Evolutionary conservation across 345 rosid genomes (phyloP).

Genomic region (Luvunga scandens): DNA sequence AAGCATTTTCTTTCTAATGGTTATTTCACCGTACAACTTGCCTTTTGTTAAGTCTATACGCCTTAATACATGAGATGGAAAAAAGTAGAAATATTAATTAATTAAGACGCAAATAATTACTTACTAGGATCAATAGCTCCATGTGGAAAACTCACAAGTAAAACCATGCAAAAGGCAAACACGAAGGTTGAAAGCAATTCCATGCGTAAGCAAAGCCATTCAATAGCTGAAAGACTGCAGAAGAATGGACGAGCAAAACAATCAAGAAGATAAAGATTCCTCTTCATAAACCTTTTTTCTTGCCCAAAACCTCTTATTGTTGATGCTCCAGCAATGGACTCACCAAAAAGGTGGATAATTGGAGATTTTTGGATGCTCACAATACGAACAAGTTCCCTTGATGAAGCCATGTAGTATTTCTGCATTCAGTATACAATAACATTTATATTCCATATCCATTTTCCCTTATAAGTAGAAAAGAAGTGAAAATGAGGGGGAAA

Average conservation of each 20-base stretch:
- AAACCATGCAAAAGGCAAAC: constrained; percentile 97
- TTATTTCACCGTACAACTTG: not conserved
- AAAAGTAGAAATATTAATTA: not conserved
- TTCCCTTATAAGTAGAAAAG: not conserved
- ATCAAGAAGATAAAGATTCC: constrained; percentile 97
- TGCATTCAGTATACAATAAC: constrained; percentile 33
- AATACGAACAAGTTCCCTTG: constrained; percentile 96
- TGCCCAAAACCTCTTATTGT: constrained; percentile 99
- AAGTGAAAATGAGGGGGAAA: not conserved
- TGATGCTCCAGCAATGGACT: constrained; percentile 99
- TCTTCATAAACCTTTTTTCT: constrained; percentile 94
- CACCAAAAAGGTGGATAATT: constrained; percentile 91
- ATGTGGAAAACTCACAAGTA: constrained; percentile 94
- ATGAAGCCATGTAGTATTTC: constrained; percentile 99
- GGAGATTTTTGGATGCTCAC: constrained; percentile 99
- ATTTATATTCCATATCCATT: not conserved
- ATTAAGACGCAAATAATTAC: constrained; percentile 22
- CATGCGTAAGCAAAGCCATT: constrained; percentile 99
- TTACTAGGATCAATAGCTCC: constrained; percentile 98
- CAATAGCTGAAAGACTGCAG: constrained; percentile 95
- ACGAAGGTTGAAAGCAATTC: constrained; percentile 93
- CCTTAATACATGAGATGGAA: not conserved
- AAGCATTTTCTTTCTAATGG: not conserved
- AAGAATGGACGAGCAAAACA: constrained; percentile 99
- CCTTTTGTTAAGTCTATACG: not conserved